Evolutionary conservation across 176 grass and related monocot genomes (phyloP), one percentile per base, ranked within the genome.

Genomic region (Oryza australiensis): DNA sequence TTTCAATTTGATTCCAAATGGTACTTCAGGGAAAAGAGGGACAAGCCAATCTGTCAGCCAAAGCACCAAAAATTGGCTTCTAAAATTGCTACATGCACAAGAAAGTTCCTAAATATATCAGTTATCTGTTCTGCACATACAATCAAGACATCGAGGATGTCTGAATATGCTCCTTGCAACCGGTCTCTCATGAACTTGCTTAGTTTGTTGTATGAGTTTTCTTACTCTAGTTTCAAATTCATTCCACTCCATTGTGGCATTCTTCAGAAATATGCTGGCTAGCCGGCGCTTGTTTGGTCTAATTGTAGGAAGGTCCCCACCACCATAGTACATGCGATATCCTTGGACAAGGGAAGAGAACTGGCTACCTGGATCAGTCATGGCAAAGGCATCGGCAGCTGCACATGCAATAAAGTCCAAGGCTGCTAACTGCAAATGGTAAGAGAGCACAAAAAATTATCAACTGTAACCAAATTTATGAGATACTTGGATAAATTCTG

Each of bases 301-400:
- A 84, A 95, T 83, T 28, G 96, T 93, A 41, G 93, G 90, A 85
- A 95, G 93, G 62, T 90, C 85, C 40, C 90, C 83, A 70, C 74
- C 91, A 55, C 96, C 96, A 18, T 93, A 99, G 46, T 95, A 99
- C 96, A 98, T 99, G 27, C 96, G 88, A n/a, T 95, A 91, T 66
- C 96, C 96, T 69, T 94, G 92, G 78, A 99, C 96, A 53, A 99
- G 91, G 62, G 91, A 95, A 7, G 93, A 99, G 26, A 99, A 79
- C 77, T 99, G 96, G 78, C 96, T 99, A 28, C 96, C 93, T 30
- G 93, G 79, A 74, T 99, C 96, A 45, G 96, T 95, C 96, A 99
- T 95, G 75, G 96, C 93, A 92, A 99, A 99, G 81, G 96, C 96
- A 81, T 99, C 96, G 3, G 96, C 91, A 72, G 93, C 89, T 37